Evolutionary conservation across 805 yeast genomes (phyloP).

Genomic region (Suhomyces vadensis): DNA sequence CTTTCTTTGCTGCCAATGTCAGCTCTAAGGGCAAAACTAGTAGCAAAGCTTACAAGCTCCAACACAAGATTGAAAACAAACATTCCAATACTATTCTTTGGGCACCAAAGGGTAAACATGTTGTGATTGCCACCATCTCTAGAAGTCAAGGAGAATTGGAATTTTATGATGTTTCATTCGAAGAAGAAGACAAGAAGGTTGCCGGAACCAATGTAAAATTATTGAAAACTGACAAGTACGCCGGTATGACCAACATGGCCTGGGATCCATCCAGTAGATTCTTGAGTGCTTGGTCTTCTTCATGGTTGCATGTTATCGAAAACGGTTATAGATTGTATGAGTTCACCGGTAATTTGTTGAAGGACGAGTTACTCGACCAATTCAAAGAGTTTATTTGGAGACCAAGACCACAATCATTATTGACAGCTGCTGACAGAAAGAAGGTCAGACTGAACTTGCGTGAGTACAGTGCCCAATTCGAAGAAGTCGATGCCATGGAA

Average conservation of each 20-base stretch:
- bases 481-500: conserved; percentile 93
- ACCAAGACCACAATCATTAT: conserved; percentile 85
- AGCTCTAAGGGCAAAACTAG: conserved; percentile 52
- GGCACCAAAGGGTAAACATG: conserved; percentile 93
- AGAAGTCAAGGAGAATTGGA: conserved; percentile 66
- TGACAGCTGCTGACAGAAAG: conserved; percentile 79
- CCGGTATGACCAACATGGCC: conserved; percentile 76
- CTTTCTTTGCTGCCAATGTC: conserved; percentile 81
- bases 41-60: conserved; percentile 54
- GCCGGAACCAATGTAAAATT: conserved; percentile 60
- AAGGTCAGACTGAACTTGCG: conserved; percentile 86
- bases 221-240: conserved; percentile 62
- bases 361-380: conserved; percentile 76
- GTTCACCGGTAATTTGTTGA: conserved; percentile 72
- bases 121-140: conserved; percentile 50
- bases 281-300: conserved; percentile 83
- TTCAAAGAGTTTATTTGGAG: conserved; percentile 95
- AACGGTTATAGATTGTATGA: conserved; percentile 90
- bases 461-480: conserved; percentile 90
- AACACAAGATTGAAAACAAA: conserved; percentile 60
- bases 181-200: conserved; percentile 61
- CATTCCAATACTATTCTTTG: conserved; percentile 73
- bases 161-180: conserved; percentile 83
- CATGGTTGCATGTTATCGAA: conserved; percentile 80
- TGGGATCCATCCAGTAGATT: conserved; percentile 98